Conservation (phyloP, 2,329 filamentous ascomycete species). For the Curvularia sp. region DNA sequence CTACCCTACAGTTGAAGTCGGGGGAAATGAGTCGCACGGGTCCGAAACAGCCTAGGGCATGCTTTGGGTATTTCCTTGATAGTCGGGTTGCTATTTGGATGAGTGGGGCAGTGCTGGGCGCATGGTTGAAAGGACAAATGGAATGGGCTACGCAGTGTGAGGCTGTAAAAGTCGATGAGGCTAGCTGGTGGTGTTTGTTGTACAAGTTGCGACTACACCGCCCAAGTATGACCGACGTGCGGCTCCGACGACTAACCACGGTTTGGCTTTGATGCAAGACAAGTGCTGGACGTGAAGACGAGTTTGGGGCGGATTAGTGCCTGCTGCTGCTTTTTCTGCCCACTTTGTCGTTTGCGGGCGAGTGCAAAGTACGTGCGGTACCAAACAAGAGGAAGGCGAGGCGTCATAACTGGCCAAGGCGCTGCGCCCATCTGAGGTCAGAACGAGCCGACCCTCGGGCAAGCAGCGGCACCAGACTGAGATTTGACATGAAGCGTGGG, state of each 20-base stretch:
- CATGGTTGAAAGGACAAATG: background rate
- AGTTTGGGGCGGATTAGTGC: background rate
- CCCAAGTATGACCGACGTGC: background rate
- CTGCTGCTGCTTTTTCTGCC: too few species aligned
- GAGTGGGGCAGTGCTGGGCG: background rate
- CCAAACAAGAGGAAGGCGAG: background rate
- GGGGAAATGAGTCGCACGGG: background rate
- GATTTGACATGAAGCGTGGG: background rate
- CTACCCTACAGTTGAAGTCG: background rate
- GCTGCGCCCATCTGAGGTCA: conserved; percentile 19
- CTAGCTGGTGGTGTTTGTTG: conserved; percentile 4
- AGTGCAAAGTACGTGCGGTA: background rate
- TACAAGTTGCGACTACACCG: background rate
- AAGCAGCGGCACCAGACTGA: conserved; percentile 1
- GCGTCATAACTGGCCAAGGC: background rate
- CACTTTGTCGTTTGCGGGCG: background rate
- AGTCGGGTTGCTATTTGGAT: background rate
- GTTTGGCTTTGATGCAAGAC: background rate
- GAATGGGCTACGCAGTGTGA: background rate
- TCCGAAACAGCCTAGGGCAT: background rate
- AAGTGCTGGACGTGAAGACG: background rate
- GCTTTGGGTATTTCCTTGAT: background rate
- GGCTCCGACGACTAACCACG: background rate
- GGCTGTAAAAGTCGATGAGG: background rate
- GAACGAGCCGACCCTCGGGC: conserved; percentile 19